A percentile compares a stretch with the other conserved stretches of the same genome.
Conservation (phyloP, 2,329 filamentous ascomycete species). For the Exophiala sp. region DNA sequence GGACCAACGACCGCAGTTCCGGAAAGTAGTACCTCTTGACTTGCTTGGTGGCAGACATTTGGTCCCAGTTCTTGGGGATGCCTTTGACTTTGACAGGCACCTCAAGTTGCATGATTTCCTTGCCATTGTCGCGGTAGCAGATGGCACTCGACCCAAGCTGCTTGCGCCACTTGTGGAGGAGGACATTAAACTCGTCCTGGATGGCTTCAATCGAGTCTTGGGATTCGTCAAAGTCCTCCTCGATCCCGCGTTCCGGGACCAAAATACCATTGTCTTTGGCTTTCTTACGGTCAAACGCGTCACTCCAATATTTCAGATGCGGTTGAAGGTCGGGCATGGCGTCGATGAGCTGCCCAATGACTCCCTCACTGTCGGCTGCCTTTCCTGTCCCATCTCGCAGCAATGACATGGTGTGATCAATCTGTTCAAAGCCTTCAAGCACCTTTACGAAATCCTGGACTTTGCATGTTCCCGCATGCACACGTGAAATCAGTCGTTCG, state of each 20-base stretch:
- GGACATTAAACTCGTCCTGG: conserved; percentile 62
- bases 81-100: conserved; percentile 72
- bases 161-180: conserved; percentile 65
- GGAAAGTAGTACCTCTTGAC: conserved; percentile 93
- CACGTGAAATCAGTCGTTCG: conserved; percentile 85
- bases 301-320: conserved; percentile 77
- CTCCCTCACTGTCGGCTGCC: conserved; percentile 54
- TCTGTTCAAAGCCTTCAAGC: conserved; percentile 93
- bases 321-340: conserved; percentile 78
- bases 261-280: conserved; percentile 75
- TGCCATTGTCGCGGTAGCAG: conserved; percentile 78
- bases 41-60: conserved; percentile 88
- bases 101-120: conserved; percentile 95
- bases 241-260: conserved; percentile 78
- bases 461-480: conserved; percentile 86
- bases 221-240: conserved; percentile 85
- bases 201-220: conserved; percentile 70
- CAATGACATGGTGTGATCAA: conserved; percentile 85
- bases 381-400: conserved; percentile 63
- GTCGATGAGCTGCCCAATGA: conserved; percentile 75
- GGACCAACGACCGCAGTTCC: conserved; percentile 73
- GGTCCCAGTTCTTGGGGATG: conserved; percentile 80
- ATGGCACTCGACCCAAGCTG: conserved; percentile 68
- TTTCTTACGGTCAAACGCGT: conserved; percentile 77
- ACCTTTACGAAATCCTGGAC: conserved; percentile 90